A percentile compares a stretch with the other conserved stretches of the same genome.
Evolutionary conservation across 1,284 basidiomycete genomes (phyloP).

Genomic region (Ganoderma lucidum): DNA sequence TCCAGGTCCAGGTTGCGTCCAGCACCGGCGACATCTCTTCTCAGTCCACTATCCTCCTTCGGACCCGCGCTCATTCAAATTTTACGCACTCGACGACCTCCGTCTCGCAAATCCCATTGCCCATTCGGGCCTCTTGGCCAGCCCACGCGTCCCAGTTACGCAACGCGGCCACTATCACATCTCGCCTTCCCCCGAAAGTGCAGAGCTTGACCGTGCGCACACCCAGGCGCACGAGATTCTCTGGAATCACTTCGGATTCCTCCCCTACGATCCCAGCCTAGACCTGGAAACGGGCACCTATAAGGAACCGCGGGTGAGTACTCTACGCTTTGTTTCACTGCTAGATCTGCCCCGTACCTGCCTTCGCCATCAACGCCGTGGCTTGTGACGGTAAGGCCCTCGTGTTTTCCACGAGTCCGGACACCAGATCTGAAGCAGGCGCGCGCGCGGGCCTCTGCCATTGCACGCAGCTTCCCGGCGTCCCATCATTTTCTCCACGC

Average conservation of each 20-base stretch:
- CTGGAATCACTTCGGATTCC: conserved; percentile 32
- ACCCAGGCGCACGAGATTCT: conserved; percentile 27
- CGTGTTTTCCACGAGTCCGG: conserved; percentile 31
- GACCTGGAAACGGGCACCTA: conserved; percentile 24
- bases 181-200: background rate
- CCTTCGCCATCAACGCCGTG: conserved; percentile 22
- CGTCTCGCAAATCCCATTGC: background rate
- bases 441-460: conserved; percentile 12
- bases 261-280: conserved; percentile 28
- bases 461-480: conserved; percentile 16
- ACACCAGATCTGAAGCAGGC: conserved; percentile 15
- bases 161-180: background rate
- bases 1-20: background rate
- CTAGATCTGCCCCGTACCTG: conserved; percentile 4
- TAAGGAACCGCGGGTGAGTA: conserved; percentile 26
- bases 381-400: conserved; percentile 15
- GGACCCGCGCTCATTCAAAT: conserved; percentile 3
- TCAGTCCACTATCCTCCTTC: background rate
- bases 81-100: background rate
- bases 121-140: conserved; percentile 4
- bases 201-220: conserved; percentile 15
- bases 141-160: background rate
- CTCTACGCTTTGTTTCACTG: conserved; percentile 5
- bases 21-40: conserved; percentile 1
- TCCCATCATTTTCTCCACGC: conserved; percentile 25